Evolutionary conservation across 1,284 basidiomycete genomes (phyloP).

Genomic region (Malassezia obtusa): DNA sequence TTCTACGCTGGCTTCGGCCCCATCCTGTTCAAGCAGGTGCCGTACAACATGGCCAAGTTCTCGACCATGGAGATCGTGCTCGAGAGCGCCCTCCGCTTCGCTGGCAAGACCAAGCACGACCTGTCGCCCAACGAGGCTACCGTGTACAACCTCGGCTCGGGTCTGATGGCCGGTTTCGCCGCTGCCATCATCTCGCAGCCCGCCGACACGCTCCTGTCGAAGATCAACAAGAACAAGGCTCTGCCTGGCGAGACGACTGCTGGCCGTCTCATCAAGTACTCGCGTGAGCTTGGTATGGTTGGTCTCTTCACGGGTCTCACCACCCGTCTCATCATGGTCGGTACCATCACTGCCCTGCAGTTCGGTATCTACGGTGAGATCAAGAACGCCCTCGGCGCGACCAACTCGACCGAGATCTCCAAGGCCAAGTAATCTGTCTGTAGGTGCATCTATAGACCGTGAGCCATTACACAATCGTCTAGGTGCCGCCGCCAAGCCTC

Average conservation of each 20-base stretch:
- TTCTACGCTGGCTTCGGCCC: constrained; percentile 52
- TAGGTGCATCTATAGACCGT: not conserved
- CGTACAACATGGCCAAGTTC: constrained; percentile 53
- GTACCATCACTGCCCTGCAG: constrained; percentile 54
- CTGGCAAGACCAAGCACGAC: constrained; percentile 53
- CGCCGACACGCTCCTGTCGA: constrained; percentile 50
- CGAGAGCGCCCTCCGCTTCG: constrained; percentile 52
- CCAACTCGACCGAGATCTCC: constrained; percentile 48
- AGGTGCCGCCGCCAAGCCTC: not conserved
- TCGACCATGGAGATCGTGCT: constrained; percentile 45
- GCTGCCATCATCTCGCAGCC: constrained; percentile 48
- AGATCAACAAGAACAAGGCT: constrained; percentile 58
- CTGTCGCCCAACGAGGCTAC: constrained; percentile 43
- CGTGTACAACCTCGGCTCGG: constrained; percentile 43
- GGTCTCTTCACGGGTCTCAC: constrained; percentile 54
- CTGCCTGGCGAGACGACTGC: constrained; percentile 53
- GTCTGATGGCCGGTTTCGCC: constrained; percentile 47
- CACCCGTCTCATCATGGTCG: constrained; percentile 49
- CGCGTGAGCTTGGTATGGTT: constrained; percentile 51
- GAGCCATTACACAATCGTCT: not conserved
- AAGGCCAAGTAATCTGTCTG: constrained; percentile 18
- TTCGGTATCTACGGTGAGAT: constrained; percentile 53
- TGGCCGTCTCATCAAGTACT: constrained; percentile 52
- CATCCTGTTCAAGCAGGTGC: constrained; percentile 47
- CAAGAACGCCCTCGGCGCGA: constrained; percentile 52